Evolutionary conservation across 192 early-diverging fungal genomes (phyloP), one percentile per base, ranked within the genome.

Genomic region (Irineochytrium annulatum): DNA sequence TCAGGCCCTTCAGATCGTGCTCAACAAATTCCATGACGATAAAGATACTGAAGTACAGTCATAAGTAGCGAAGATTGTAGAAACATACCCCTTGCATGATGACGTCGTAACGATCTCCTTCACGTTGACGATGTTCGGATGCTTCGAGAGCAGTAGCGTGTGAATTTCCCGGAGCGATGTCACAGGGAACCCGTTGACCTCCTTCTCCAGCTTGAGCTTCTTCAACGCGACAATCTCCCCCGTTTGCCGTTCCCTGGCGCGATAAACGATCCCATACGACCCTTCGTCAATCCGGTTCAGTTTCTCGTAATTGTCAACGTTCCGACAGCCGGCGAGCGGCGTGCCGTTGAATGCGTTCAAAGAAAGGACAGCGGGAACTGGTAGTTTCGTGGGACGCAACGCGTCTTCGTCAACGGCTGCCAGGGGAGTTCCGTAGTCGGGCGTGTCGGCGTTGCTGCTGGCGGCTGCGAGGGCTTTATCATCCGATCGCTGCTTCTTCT

Each of bases 21-120:
- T 95, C 92, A 62, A 95, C 86, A 69, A 89, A 98, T 52, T 98
- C 95, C 95, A 98, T 98, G 2, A 92, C 94, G 58, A 95, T 92
- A 63, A 93, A 98, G 29, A 96, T 87, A 65, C 87, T 44, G 43
- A 11, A 68, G 32, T 39, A 35, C n/a, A n/a, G n/a, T n/a, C n/a
- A 11, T 37, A 48, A 72, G 30, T 26, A 31, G 22, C 29, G 26
- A 59, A 35, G 20, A 69, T 31, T 58, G 53, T 27, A 28, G 24
- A 3, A 33, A 67, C 55, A 17, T 51, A 75, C 92, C 65, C 72
- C 19, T 45, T 55, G 44, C 72, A 71, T 57, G 83, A 86, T 31
- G 82, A 79, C 17, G 89, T 90, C 0, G 81, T 85, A 2, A 86
- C 89, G 37, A 93, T 89, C 31, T 93, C 90, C 20, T 76, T 70